Evolutionary conservation across 148 eudicot species (phyloP).

Genomic region (Camellia sinensis): DNA sequence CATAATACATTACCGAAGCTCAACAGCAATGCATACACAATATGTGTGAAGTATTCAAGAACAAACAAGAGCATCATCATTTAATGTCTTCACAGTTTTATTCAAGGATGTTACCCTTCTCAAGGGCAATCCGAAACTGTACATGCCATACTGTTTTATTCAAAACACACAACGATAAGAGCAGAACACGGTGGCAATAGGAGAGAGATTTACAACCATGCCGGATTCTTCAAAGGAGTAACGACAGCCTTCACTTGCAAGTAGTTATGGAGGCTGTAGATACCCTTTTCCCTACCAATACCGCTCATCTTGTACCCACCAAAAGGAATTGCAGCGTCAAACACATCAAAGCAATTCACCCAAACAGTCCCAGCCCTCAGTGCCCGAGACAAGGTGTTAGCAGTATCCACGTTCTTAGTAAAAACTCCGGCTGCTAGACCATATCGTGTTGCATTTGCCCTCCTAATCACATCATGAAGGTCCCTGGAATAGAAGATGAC

Average conservation of each 20-base stretch:
- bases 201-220: slow-evolving; percentile 55
- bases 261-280: slow-evolving; percentile 76
- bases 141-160: not conserved
- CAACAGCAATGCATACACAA: not conserved
- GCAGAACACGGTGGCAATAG: not conserved
- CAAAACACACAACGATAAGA: not conserved
- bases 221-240: slow-evolving; percentile 70
- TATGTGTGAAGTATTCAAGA: not conserved
- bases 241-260: slow-evolving; percentile 89
- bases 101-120: not conserved
- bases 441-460: slow-evolving; percentile 70
- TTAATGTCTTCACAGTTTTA: too few species aligned
- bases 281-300: slow-evolving; percentile 84
- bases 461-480: slow-evolving; percentile 65
- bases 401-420: slow-evolving; percentile 63
- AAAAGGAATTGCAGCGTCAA: slow-evolving; percentile 90
- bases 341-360: slow-evolving; percentile 85
- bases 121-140: not conserved
- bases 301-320: slow-evolving; percentile 99
- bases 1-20: not conserved
- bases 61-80: slow-evolving; percentile 3
- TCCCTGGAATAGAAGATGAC: slow-evolving; percentile 41
- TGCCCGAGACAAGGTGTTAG: slow-evolving; percentile 81
- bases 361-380: slow-evolving; percentile 82
- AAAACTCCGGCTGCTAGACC: slow-evolving; percentile 95